Percentiles rank a stretch among this genome's conserved stretches.
phyloP scores from a whole-genome alignment of 2,329 filamentous ascomycete genomes.

The Colletotrichum sp. region DNA sequence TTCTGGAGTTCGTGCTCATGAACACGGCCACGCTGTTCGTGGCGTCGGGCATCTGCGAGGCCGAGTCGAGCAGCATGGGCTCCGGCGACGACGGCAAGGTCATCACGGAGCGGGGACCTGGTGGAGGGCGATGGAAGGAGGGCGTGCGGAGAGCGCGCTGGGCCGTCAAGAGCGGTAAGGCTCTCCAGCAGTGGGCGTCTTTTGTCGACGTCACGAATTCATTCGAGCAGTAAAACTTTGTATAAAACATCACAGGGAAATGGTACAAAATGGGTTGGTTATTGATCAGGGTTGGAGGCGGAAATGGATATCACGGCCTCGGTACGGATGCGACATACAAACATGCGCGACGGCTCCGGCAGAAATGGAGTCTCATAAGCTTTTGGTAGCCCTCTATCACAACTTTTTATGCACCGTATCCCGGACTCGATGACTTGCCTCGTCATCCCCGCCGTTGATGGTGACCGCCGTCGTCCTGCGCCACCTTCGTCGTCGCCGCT shows the following conservation, averaged over 20 bases:
- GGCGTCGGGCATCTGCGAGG: constrained; percentile 83
- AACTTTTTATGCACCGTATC: constrained; percentile 17
- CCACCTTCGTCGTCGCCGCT: not conserved
- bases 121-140: constrained; percentile 91
- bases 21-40: constrained; percentile 92
- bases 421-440: constrained; percentile 33
- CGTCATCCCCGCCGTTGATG: constrained; percentile 48
- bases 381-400: constrained; percentile 19
- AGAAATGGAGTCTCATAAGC: constrained; percentile 12
- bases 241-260: not conserved
- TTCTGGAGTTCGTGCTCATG: constrained; percentile 91
- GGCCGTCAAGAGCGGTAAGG: constrained; percentile 85
- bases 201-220: constrained; percentile 85
- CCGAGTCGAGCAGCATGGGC: constrained; percentile 80
- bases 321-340: not conserved
- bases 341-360: not conserved
- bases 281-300: not conserved
- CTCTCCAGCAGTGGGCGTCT: constrained; percentile 79
- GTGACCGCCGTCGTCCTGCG: not conserved
- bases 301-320: not conserved
- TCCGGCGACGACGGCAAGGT: constrained; percentile 80
- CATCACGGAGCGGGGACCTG: constrained; percentile 81
- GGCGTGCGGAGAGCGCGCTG: constrained; percentile 85
- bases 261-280: not conserved
- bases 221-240: not conserved